These are phyloP conservation scores for Stenogyne calaminthoides DNA, from an alignment of 305 asterid species.

Conservation along the genomic window DNA sequence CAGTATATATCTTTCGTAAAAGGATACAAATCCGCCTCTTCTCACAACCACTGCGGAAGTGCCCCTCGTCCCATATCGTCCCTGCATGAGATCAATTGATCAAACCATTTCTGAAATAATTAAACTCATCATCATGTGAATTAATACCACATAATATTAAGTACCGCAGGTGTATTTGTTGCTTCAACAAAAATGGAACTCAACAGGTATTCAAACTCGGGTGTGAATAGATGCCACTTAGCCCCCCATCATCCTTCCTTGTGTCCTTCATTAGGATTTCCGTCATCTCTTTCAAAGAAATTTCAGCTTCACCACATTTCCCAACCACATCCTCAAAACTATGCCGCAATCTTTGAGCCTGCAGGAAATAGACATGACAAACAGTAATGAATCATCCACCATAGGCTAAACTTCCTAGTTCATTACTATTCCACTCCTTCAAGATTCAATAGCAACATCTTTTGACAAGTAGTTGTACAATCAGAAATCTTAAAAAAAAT, in stretches of 20 bases:
- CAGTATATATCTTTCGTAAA: slow-evolving; percentile 49
- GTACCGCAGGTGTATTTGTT: slow-evolving; percentile 53
- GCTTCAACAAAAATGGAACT: slow-evolving; percentile 78
- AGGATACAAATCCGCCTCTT: slow-evolving; percentile 44
- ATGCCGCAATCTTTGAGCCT: slow-evolving; percentile 56
- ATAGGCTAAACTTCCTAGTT: too few relatives aligned
- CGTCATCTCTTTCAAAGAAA: slow-evolving; percentile 48
- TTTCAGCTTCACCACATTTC: slow-evolving; percentile 45
- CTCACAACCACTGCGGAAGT: slow-evolving; percentile 56
- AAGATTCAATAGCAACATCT: background rate
- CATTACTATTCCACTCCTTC: too few relatives aligned
- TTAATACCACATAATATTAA: background rate
- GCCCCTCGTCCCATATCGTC: slow-evolving; percentile 85
- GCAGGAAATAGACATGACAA: slow-evolving; percentile 2
- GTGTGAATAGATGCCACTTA: slow-evolving; percentile 56
- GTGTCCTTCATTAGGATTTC: slow-evolving; percentile 67
- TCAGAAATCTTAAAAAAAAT: too few relatives aligned
- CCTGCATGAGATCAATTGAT: slow-evolving; percentile 36
- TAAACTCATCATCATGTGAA: background rate
- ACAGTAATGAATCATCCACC: too few relatives aligned
- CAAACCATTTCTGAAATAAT: too few relatives aligned
- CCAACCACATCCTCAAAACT: slow-evolving; percentile 50
- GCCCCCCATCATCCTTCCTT: slow-evolving; percentile 54
- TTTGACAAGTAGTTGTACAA: too few relatives aligned
- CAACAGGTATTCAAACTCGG: slow-evolving; percentile 58